Base-by-base conservation (phyloP, 352 stramenopile genomes). In the Pythium sukuiense region DNA sequence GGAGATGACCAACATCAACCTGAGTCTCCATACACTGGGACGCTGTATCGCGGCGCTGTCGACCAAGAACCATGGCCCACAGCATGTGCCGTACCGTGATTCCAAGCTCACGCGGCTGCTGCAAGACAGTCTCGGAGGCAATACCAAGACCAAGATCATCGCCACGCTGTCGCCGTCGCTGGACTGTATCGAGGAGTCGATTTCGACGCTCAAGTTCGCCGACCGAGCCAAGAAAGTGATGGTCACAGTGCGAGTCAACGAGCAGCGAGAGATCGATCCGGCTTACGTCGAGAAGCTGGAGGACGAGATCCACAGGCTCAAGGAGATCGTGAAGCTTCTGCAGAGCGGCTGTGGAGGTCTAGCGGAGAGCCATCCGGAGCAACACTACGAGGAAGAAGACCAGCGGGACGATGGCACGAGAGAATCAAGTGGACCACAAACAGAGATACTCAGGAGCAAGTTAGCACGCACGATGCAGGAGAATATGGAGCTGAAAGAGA, bases 1-100 rank as follows among this genome's bases (percentile, higher is more conserved):
- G 13, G 93, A 98, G 69, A 96, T 98, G 89, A 98, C 88, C 16
- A 97, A 95, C 64, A 98, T 98, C 67, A 98, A 98, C 70, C 63
- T 97, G 41, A 97, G 86, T 72, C 80, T 98, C 14, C 89, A 97
- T 66, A 97, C 88, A 14, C 76, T 98, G 3, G 94, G 93, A 7
- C 73, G 89, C 32, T 97, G 89, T 56, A 97, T 98, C 33, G 83
- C 85, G 6, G 74, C 89, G 16, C 69, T 97, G 11, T 89, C 83
- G 0, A 73, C 72, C 39, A 88, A 55, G 14, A 13, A 29, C 3
- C 20, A 49, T 9, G 18, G n/a, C 18, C n/a, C 35, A 1, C 39
- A 60, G 16, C 93, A 98, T 63, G 86, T 98, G 7, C 93, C 92
- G 3, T 98, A 97, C 67, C 82, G 95, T 16, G 95, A 98, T 68